phyloP scores from a whole-genome alignment of 2,329 filamentous ascomycete genomes.

The Sarocladiaceae sp. region DNA sequence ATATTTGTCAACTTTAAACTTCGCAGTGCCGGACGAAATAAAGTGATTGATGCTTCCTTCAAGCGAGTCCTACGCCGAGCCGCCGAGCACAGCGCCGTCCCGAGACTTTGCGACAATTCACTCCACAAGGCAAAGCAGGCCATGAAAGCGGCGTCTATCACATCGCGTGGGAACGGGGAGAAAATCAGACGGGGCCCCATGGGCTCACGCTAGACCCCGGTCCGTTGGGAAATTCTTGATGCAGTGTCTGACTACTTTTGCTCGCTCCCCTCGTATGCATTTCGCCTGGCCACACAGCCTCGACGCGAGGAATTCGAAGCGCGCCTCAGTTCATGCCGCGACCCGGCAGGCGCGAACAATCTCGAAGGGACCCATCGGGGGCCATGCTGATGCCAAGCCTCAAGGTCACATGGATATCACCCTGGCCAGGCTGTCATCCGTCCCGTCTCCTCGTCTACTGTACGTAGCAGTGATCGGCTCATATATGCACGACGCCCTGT shows the following conservation, averaged over 20 bases:
- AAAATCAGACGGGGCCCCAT: too few relatives aligned
- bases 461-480: constrained; percentile 3
- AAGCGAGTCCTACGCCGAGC: neutral
- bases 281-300: too few relatives aligned
- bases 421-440: neutral
- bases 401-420: constrained; percentile 1
- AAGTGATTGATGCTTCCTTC: neutral
- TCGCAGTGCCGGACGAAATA: neutral
- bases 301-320: too few relatives aligned
- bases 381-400: constrained; percentile 6
- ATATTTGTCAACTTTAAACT: neutral
- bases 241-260: too few relatives aligned
- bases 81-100: constrained; percentile 5
- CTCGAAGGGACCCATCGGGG: neutral
- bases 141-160: neutral
- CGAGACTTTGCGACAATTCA: constrained; percentile 3
- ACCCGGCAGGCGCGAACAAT: too few relatives aligned
- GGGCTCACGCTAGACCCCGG: too few relatives aligned
- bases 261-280: too few relatives aligned
- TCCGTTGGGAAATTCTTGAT: too few relatives aligned
- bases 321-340: too few relatives aligned
- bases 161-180: neutral
- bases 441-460: neutral
- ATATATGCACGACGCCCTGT: constrained; percentile 5
- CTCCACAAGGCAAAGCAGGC: neutral